phyloP scores from a whole-genome alignment of 2,329 filamentous ascomycete genomes.

The Calonectria pteridis region DNA sequence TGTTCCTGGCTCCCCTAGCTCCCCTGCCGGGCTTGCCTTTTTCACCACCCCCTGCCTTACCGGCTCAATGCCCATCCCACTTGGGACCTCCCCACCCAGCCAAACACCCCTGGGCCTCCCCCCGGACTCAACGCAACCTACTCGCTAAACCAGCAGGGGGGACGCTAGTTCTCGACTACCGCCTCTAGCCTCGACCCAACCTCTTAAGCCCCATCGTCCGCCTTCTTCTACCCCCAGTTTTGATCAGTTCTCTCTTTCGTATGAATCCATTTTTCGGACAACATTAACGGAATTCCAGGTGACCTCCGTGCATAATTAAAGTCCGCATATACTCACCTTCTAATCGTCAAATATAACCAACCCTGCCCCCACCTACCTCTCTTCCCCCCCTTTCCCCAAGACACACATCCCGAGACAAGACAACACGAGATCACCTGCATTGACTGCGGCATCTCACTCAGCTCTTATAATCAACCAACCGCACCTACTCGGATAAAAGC shows the following conservation, averaged over 20 bases:
- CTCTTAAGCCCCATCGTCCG: slow-evolving; percentile 20
- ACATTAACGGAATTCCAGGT: slow-evolving; percentile 43
- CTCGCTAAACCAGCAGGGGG: background rate
- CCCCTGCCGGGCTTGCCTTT: background rate
- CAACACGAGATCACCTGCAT: slow-evolving; percentile 36
- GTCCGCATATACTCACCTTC: slow-evolving; percentile 43
- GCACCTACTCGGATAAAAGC: slow-evolving; percentile 16
- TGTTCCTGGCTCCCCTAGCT: slow-evolving; percentile 24
- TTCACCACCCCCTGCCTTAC: slow-evolving; percentile 27
- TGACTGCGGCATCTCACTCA: slow-evolving; percentile 35
- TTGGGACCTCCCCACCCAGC: slow-evolving; percentile 1
- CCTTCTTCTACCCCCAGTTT: slow-evolving; percentile 39
- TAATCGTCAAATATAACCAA: slow-evolving; percentile 18
- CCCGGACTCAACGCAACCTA: slow-evolving; percentile 1
- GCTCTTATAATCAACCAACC: slow-evolving; percentile 30
- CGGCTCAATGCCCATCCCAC: slow-evolving; percentile 5
- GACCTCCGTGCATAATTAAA: slow-evolving; percentile 39
- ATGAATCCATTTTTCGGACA: slow-evolving; percentile 44
- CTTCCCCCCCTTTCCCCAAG: slow-evolving; percentile 35
- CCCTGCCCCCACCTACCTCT: slow-evolving; percentile 2
- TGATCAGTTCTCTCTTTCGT: slow-evolving; percentile 42
- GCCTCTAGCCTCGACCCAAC: slow-evolving; percentile 3
- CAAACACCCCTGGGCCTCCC: background rate
- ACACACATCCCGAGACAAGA: slow-evolving; percentile 25
- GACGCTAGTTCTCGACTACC: slow-evolving; percentile 3